Percentiles rank a stretch among this genome's conserved stretches.
phyloP scores from a whole-genome alignment of 164 flowering plant genomes.

The Macadamia tetraphylla region DNA sequence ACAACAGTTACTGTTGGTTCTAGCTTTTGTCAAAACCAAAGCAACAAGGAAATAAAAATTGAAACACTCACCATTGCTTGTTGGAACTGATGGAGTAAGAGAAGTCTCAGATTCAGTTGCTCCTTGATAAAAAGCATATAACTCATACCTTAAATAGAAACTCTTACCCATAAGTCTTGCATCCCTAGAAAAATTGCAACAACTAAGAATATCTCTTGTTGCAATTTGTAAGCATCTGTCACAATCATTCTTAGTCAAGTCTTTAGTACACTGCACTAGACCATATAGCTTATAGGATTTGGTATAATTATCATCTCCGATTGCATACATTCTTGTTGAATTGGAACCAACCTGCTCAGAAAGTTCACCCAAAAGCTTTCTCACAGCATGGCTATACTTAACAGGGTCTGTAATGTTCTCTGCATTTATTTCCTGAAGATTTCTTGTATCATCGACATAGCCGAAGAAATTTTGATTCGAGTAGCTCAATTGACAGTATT shows the following conservation, averaged over 20 bases:
- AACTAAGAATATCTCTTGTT: background rate
- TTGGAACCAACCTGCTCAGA: conserved; percentile 14
- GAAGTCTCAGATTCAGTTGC: background rate
- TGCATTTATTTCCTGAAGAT: background rate
- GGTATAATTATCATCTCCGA: conserved; percentile 4
- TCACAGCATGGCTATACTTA: conserved; percentile 10
- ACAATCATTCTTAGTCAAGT: conserved; percentile 11
- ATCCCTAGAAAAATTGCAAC: conserved; percentile 21
- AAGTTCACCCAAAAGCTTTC: conserved; percentile 12
- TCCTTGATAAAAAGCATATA: conserved; percentile 16
- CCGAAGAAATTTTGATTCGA: conserved; percentile 22
- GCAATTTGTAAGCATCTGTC: conserved; percentile 21
- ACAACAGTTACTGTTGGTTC: too few species aligned
- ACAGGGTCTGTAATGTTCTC: conserved; percentile 17
- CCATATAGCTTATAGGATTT: conserved; percentile 19
- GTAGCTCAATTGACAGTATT: conserved; percentile 16
- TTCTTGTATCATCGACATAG: conserved; percentile 11
- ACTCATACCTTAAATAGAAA: conserved; percentile 38
- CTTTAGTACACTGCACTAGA: background rate
- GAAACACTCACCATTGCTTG: background rate
- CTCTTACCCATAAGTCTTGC: conserved; percentile 27
- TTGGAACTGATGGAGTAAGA: background rate
- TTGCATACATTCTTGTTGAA: conserved; percentile 20
- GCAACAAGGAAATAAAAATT: too few species aligned
- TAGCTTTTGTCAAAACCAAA: too few species aligned